Evolutionary conservation across 306 rosid genomes (phyloP).

Genomic region (Cicer chorassanicum): DNA sequence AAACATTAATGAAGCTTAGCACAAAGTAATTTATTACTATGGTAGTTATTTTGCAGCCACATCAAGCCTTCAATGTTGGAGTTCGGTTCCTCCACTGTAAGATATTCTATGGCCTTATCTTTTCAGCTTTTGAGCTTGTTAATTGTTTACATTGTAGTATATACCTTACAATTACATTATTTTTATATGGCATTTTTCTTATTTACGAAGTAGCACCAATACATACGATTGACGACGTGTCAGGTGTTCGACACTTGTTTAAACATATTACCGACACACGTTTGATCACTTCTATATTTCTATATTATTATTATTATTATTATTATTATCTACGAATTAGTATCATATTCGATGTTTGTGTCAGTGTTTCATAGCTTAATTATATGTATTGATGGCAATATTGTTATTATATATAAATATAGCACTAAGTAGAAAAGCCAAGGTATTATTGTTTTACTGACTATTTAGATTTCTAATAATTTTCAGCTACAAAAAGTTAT

Average conservation of each 20-base stretch:
- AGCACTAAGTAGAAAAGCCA: constrained; percentile 1
- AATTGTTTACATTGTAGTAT: neutral
- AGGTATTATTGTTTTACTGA: neutral
- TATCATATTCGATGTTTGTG: too few relatives aligned
- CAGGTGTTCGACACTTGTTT: too few relatives aligned
- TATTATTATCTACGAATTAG: too few relatives aligned
- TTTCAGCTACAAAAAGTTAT: constrained; percentile 48
- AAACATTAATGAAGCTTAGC: constrained; percentile 37
- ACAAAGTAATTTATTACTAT: constrained; percentile 29
- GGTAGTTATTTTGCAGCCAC: constrained; percentile 51
- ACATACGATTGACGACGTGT: too few relatives aligned
- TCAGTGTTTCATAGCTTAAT: too few relatives aligned
- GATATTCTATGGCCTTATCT: constrained; percentile 40
- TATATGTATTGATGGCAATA: too few relatives aligned
- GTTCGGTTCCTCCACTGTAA: constrained; percentile 51
- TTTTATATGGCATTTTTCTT: neutral
- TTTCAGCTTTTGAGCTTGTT: constrained; percentile 17
- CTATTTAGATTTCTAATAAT: neutral
- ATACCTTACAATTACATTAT: neutral
- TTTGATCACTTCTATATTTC: too few relatives aligned
- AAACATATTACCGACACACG: too few relatives aligned
- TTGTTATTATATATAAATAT: neutral
- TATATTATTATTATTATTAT: too few relatives aligned
- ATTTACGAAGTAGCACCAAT: neutral
- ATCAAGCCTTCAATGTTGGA: constrained; percentile 54